A percentile compares a stretch with the other conserved stretches of the same genome.
These are phyloP conservation scores for Stagonosporopsis chrysanthemi DNA, from an alignment of 2,329 filamentous ascomycete genomes.

Conservation along the genomic window DNA sequence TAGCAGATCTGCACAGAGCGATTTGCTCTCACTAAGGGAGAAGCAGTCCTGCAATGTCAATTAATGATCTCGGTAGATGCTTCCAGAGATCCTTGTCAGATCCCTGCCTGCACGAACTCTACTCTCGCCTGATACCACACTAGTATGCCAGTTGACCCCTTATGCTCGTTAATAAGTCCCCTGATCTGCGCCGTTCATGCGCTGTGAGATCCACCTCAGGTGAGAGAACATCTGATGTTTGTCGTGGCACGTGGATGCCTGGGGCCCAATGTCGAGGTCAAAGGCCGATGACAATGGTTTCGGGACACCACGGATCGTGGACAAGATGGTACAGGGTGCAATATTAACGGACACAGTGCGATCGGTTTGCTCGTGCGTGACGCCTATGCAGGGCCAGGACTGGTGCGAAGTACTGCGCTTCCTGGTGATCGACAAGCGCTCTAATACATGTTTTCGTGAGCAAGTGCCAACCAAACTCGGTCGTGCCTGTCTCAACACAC, in stretches of 20 bases:
- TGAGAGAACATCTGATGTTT: background rate
- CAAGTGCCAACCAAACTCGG: background rate
- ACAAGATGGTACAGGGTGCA: background rate
- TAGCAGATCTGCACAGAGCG: no score
- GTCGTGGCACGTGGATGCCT: background rate
- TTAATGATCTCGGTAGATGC: no score
- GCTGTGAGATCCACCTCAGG: background rate
- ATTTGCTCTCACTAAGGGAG: no score
- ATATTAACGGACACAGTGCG: background rate
- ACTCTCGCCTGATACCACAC: no score
- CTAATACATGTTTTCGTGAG: background rate
- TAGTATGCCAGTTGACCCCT: no score
- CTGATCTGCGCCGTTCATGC: background rate
- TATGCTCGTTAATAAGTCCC: background rate
- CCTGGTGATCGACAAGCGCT: background rate
- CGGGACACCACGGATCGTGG: background rate
- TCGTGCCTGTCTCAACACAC: background rate
- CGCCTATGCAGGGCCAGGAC: background rate
- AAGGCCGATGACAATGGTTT: background rate
- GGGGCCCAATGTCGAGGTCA: background rate
- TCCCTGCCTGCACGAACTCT: no score
- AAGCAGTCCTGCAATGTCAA: no score
- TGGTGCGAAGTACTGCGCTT: background rate
- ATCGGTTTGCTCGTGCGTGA: background rate
- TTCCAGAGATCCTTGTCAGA: no score